Conservation (phyloP, 108 stramenopile genomes). For the Tribonema minus region DNA sequence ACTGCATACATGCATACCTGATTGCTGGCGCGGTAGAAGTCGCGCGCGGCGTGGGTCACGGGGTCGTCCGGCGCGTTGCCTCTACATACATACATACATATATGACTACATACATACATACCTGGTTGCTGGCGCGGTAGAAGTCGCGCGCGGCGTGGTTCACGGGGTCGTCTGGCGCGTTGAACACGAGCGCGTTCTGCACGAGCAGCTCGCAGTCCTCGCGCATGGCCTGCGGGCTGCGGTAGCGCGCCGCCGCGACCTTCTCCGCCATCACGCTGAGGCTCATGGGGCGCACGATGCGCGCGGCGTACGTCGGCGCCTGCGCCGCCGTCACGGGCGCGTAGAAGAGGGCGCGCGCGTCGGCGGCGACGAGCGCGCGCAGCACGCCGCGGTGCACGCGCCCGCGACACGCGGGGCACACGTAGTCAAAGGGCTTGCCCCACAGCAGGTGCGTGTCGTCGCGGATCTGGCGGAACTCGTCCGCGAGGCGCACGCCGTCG, state of each 20-base stretch:
- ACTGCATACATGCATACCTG: no score
- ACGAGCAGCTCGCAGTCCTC: conserved; percentile 76
- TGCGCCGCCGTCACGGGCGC: no score
- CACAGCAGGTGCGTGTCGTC: background rate
- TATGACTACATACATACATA: no score
- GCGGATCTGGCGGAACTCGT: conserved; percentile 1
- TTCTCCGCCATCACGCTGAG: conserved; percentile 51
- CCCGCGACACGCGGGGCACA: conserved; percentile 37
- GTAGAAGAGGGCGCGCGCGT: no score
- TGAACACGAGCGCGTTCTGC: conserved; percentile 75
- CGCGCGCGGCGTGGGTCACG: background rate
- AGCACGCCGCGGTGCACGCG: background rate
- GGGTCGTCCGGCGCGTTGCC: no score
- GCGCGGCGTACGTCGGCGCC: conserved; percentile 60
- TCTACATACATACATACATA: no score
- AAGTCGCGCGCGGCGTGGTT: background rate
- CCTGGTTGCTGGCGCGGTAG: no score
- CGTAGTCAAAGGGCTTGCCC: conserved; percentile 11
- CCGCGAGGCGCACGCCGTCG: conserved; percentile 47
- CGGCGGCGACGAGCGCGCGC: no score
- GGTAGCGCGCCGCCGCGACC: conserved; percentile 61
- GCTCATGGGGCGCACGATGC: conserved; percentile 62
- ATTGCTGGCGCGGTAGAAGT: background rate
- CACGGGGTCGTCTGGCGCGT: no score
- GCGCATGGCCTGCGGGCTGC: conserved; percentile 62